Evolutionary conservation across 163 green algal species (phyloP).

Genomic region (Chlamydomonas reinhardtii): DNA sequence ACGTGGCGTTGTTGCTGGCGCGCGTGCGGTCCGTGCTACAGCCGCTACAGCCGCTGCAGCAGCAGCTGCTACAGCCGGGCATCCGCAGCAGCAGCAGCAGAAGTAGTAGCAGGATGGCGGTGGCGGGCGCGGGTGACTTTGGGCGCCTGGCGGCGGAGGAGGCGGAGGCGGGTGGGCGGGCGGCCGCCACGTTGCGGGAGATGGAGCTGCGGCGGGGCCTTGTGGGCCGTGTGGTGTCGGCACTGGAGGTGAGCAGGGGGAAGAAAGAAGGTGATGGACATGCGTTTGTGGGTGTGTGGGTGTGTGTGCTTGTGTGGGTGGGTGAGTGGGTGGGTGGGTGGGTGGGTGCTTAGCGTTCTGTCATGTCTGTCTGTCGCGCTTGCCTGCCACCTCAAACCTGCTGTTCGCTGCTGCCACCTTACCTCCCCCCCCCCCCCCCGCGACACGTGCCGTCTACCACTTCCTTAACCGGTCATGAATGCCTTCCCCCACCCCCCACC

Average conservation of each 20-base stretch:
- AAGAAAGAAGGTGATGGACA: no score
- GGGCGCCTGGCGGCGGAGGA: neutral
- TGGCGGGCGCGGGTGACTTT: neutral
- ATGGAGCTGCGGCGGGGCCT: constrained; percentile 3
- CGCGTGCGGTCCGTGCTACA: constrained; percentile 13
- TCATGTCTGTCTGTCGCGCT: no score
- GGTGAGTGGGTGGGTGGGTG: no score
- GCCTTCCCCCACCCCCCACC: neutral
- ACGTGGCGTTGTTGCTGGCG: constrained; percentile 25
- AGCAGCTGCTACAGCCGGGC: neutral
- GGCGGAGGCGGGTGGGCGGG: neutral
- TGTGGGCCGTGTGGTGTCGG: neutral
- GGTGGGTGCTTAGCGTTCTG: no score
- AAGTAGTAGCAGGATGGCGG: no score
- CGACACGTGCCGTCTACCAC: no score
- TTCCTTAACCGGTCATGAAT: no score
- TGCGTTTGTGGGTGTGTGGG: no score
- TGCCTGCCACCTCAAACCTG: no score
- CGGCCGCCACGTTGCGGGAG: neutral
- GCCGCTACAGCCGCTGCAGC: neutral
- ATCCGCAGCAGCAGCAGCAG: neutral
- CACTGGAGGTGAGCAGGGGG: neutral
- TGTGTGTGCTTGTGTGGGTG: no score
- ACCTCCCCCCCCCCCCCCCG: no score
- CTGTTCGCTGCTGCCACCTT: no score